These are phyloP conservation scores for Beauveria sp. DNA, from an alignment of 2,329 filamentous ascomycete species.

Conservation along the genomic window DNA sequence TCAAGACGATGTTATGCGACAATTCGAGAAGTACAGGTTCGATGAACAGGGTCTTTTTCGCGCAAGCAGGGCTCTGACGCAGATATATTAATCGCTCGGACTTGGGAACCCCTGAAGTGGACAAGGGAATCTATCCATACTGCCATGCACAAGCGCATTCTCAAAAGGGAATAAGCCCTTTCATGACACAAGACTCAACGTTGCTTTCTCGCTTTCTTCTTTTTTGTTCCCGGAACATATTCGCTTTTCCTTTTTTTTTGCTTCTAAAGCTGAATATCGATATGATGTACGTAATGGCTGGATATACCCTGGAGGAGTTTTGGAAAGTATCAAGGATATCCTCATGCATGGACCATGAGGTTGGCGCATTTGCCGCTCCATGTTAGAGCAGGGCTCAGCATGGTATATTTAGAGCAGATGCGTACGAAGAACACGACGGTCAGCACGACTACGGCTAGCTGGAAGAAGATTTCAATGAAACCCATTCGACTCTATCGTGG, in stretches of 20 bases:
- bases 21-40: background rate
- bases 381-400: conserved; percentile 8
- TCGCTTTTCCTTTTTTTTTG: conserved; percentile 1
- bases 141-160: background rate
- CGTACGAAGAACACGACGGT: background rate
- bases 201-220: background rate
- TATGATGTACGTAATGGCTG: conserved; percentile 8
- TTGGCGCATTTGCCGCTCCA: background rate
- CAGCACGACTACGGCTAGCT: background rate
- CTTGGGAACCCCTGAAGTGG: background rate
- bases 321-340: background rate
- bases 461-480: background rate
- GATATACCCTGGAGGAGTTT: conserved; percentile 10
- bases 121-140: background rate
- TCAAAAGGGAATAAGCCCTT: background rate
- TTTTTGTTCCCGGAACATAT: background rate
- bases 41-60: background rate
- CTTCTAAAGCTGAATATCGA: background rate
- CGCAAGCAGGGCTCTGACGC: background rate
- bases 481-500: background rate
- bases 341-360: background rate
- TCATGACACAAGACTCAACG: background rate
- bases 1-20: background rate
- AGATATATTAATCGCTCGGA: background rate
- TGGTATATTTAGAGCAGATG: background rate